phyloP scores from a whole-genome alignment of 1,284 basidiomycete species.

The Rhodotorula sp. region DNA sequence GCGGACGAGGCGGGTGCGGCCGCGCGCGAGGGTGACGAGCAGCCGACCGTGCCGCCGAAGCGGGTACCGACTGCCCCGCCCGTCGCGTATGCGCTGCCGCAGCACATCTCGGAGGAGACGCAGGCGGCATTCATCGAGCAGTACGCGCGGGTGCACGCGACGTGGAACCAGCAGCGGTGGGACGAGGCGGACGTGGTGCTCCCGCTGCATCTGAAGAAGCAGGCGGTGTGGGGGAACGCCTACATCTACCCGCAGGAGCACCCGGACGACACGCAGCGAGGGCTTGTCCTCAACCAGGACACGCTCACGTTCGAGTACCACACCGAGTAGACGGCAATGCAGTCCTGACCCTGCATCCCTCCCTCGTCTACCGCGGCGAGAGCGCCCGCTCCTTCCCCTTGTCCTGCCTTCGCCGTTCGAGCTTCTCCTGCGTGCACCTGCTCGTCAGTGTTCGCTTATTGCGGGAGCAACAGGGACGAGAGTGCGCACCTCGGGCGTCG shows the following conservation, averaged over 20 bases:
- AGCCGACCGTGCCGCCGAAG: neutral
- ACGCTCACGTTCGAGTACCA: conserved; percentile 10
- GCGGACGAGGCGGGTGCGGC: no score
- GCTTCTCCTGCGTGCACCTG: no score
- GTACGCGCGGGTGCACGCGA: neutral
- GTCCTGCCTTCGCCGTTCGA: no score
- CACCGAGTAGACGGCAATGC: neutral
- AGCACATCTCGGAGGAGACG: conserved; percentile 4
- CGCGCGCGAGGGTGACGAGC: neutral
- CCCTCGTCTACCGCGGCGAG: neutral
- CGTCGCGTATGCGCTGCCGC: conserved; percentile 6
- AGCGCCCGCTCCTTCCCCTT: no score
- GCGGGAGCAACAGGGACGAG: no score
- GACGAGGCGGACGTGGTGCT: conserved; percentile 6
- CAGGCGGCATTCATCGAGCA: conserved; percentile 2
- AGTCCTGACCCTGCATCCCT: neutral
- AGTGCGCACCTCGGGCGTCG: no score
- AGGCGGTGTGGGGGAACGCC: neutral
- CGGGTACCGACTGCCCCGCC: neutral
- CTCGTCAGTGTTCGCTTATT: no score
- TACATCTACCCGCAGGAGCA: conserved; percentile 12
- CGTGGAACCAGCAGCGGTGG: neutral
- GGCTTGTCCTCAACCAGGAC: conserved; percentile 1
- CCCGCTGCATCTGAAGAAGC: neutral
- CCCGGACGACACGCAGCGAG: conserved; percentile 11